These are phyloP conservation scores for Salvia hispanica DNA, from an alignment of 257 asterid species.

Conservation along the genomic window DNA sequence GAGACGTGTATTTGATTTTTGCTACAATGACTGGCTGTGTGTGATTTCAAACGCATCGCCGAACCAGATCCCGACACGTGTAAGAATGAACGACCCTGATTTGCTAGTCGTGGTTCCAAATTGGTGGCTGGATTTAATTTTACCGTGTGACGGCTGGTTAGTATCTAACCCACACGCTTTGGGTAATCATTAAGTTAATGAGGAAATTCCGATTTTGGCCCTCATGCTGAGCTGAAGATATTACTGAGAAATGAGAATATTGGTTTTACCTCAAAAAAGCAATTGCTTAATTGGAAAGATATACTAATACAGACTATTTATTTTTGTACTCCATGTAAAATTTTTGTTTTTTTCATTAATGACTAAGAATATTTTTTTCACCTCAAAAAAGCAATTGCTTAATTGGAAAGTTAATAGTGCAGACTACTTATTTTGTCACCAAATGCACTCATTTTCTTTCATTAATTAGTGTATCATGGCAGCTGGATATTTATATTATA, in stretches of 20 bases:
- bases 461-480: too few relatives aligned
- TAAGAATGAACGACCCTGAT: conserved; percentile 7
- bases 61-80: conserved; percentile 31
- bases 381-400: neutral
- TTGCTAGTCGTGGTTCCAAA: conserved; percentile 25
- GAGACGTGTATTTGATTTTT: conserved; percentile 30
- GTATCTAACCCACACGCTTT: conserved; percentile 11
- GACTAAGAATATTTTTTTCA: neutral
- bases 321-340: too few relatives aligned
- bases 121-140: conserved; percentile 37
- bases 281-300: too few relatives aligned
- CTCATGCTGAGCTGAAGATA: too few relatives aligned
- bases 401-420: neutral
- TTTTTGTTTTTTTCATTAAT: too few relatives aligned
- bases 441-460: neutral
- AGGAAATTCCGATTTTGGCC: neutral
- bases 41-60: neutral
- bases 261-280: too few relatives aligned
- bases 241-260: too few relatives aligned
- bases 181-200: neutral
- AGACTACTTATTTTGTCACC: neutral
- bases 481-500: too few relatives aligned
- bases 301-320: neutral
- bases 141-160: conserved; percentile 27
- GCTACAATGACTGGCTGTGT: neutral